phyloP scores from a whole-genome alignment of 2,329 filamentous ascomycete genomes.

The Graphiopsis chlorocephala region DNA sequence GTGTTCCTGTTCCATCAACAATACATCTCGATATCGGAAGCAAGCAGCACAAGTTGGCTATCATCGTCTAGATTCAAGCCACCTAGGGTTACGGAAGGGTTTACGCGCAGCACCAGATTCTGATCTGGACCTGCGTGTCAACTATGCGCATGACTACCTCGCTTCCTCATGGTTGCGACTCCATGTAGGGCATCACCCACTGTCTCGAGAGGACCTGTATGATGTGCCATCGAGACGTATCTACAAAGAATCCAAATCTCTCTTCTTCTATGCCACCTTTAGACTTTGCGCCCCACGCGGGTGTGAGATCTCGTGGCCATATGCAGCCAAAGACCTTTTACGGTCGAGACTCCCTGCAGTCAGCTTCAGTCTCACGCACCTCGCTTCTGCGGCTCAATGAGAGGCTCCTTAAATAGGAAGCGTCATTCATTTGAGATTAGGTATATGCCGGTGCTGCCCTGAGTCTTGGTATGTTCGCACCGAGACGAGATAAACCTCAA shows the following conservation, averaged over 20 bases:
- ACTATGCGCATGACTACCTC: neutral
- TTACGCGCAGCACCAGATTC: neutral
- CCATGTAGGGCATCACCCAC: neutral
- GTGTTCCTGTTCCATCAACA: neutral
- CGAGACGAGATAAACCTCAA: neutral
- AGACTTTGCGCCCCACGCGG: neutral
- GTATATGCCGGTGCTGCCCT: neutral
- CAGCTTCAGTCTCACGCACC: neutral
- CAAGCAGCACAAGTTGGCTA: neutral
- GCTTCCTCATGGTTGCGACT: neutral
- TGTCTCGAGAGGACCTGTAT: neutral
- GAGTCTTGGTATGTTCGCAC: neutral
- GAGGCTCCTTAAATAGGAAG: neutral
- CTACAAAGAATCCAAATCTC: neutral
- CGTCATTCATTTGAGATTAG: neutral
- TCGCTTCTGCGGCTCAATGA: conserved; percentile 4
- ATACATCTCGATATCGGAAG: neutral
- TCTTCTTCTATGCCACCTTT: neutral
- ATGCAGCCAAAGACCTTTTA: neutral
- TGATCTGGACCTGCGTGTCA: neutral
- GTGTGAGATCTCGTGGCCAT: neutral
- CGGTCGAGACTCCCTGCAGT: neutral
- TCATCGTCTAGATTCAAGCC: neutral
- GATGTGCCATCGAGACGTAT: neutral
- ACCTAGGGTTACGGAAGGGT: neutral